Percentiles rank a stretch among this genome's conserved stretches.
Evolutionary conservation across 257 asterid genomes (phyloP).

Genomic region (Nicotiana otophora): DNA sequence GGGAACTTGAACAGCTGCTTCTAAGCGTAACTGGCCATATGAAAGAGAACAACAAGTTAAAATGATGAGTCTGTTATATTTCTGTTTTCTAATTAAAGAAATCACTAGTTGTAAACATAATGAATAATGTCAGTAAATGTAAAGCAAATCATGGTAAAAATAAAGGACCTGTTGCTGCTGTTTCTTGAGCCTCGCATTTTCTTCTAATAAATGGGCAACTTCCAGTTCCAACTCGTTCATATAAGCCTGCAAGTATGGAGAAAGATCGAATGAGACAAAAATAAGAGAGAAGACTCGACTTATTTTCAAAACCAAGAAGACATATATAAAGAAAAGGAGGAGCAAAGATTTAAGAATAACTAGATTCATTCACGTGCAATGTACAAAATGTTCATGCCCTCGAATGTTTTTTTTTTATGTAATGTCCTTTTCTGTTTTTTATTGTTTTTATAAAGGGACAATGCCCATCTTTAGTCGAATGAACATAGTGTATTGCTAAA

Average conservation of each 20-base stretch:
- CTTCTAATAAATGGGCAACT: slow-evolving; percentile 53
- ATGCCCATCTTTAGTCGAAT: neutral
- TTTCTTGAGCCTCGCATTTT: slow-evolving; percentile 61
- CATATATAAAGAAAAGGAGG: neutral
- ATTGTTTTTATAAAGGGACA: neutral
- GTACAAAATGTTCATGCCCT: neutral
- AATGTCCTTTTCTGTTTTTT: neutral
- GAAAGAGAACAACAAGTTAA: neutral
- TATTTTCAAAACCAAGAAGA: neutral
- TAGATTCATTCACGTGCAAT: neutral
- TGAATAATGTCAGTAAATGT: too few relatives aligned
- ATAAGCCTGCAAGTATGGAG: slow-evolving; percentile 54
- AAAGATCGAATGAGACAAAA: neutral
- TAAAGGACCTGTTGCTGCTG: slow-evolving; percentile 51
- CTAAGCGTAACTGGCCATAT: slow-evolving; percentile 34
- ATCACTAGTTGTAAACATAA: neutral
- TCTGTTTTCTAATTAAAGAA: neutral
- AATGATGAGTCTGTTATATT: neutral
- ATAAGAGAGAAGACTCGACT: neutral
- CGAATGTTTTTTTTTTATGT: neutral
- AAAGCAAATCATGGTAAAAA: neutral
- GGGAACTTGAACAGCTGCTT: slow-evolving; percentile 34
- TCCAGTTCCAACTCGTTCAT: slow-evolving; percentile 56
- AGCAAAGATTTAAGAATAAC: neutral
- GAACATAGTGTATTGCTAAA: neutral